Base-by-base conservation (phyloP, 441 rosid species). In the Syzygium syzygioides region DNA sequence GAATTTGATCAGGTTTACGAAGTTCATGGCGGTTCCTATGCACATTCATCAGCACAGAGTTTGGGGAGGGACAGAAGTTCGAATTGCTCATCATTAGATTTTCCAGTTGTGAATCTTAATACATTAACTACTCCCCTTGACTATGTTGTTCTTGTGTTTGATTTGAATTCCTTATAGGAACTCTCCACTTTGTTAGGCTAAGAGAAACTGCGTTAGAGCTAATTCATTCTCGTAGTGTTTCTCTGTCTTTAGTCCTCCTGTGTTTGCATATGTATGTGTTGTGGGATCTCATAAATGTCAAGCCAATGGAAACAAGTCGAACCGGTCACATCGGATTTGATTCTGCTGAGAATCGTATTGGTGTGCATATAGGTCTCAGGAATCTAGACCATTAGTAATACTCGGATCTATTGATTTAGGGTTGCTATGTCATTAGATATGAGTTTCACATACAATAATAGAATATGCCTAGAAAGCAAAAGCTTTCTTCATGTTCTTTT, bases 201-300 rank as follows among this genome's bases (percentile, higher is more conserved):
- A 64, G 20, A 64, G 76, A 64, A 19, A 30, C 11, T 62, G 9
- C 15, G 14, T 9, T 9, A 34, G 41, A 1, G 48, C 79, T 18
- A 34, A 64, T 64, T 64, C 41, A 30, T 30, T 4, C 76, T 30
- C 6, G 93, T 90, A 93, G 71, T 96, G 96, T 34, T 90, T 54
- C 23, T 55, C 56, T 95, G 41, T 57, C 14, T 25, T 0, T 57
- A 25, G n/a, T 11, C 26, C n/a, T 57, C n/a, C 14, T 3, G 6
- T 57, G n/a, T 57, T 14, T 26, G 15, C n/a, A 4, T 26, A 25
- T 57, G 62, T 25, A 25, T 0, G 62, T 10, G n/a, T 57, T 57
- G 14, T 13, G 28, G 62, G n/a, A 25, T 57, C 14, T 25, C 3
- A 6, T 57, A 57, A 25, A 25, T 57, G 62, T 56, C 62, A 25